A percentile compares a stretch with the other conserved stretches of the same genome.
These are phyloP conservation scores for Pezicula radicicola DNA, from an alignment of 2,329 filamentous ascomycete species.

Conservation along the genomic window DNA sequence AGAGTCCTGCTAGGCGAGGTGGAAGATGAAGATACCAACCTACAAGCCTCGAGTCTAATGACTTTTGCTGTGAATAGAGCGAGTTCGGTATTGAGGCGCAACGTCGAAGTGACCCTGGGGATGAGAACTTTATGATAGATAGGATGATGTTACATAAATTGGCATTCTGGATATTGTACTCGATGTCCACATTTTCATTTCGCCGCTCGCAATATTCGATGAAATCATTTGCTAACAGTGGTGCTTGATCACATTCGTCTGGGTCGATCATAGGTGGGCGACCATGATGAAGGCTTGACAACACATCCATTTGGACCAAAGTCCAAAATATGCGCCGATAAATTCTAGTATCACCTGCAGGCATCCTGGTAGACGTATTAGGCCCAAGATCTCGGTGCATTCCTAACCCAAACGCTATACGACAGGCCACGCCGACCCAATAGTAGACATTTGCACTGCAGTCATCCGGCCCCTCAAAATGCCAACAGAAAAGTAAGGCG, in stretches of 20 bases:
- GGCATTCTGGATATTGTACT: constrained; percentile 7
- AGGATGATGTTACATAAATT: constrained; percentile 8
- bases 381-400: constrained; percentile 18
- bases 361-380: constrained; percentile 3
- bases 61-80: not conserved
- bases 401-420: constrained; percentile 27
- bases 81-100: not conserved
- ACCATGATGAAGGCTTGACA: constrained; percentile 8
- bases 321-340: constrained; percentile 11
- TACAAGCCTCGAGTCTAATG: constrained; percentile 1
- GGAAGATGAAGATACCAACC: constrained; percentile 4
- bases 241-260: constrained; percentile 9
- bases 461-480: constrained; percentile 20
- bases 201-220: constrained; percentile 3
- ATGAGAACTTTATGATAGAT: constrained; percentile 6
- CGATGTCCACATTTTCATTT: constrained; percentile 6
- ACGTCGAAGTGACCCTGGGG: constrained; percentile 6
- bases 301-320: constrained; percentile 5
- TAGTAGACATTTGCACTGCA: constrained; percentile 21
- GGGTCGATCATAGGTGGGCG: constrained; percentile 9
- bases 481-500: constrained; percentile 26
- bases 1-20: not conserved
- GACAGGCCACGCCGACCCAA: constrained; percentile 24
- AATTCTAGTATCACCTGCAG: constrained; percentile 4
- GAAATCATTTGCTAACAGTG: constrained; percentile 6